Evolutionary conservation across 1,284 basidiomycete genomes (phyloP), one percentile per base, ranked within the genome.

Genomic region (Cutaneotrichosporon dermatis): DNA sequence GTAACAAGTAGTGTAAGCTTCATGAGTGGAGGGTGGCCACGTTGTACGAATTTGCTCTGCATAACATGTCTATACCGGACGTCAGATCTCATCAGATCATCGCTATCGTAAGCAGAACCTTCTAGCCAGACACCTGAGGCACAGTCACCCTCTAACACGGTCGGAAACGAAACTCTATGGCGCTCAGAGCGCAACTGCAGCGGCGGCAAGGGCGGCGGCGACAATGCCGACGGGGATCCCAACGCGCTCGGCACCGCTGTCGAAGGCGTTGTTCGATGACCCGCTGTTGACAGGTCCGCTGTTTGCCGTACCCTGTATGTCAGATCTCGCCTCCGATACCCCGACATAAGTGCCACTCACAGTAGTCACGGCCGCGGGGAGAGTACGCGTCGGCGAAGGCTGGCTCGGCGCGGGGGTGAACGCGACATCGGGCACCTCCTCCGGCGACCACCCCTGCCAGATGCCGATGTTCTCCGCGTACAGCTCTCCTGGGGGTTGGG

Each of bases 391-490:
- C 25, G 25, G 25, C 25, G 25, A 25, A 25, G 25, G 25, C 25
- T 25, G 25, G 25, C 25, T 25, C 25, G 25, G 25, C 25, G 25
- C 25, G 25, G 25, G 25, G 25, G 50, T 51, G 39, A 33, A 51
- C 6, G 50, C 5, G 15, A 51, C 50, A 39, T 51, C 50, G 3
- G 50, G 50, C 16, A 58, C 56, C 43, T 58, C 37, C 1, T 58
- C 51, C 3, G 43, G 25, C 25, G 34, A 33, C 61, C 61, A 63
- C 44, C 54, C 54, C 1, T 58, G 60, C n/a, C 55, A 63, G 56
- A 60, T 63, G 2, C 16, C 10, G 12, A 63, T 37, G 51, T 63
- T 63, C 37, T 48, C 4, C 7, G 55, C 61, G 35, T 58, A 63
- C 34, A 51, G 34, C 35, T 43, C 12, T 1, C 61, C 61, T 0